Base-by-base conservation (phyloP, 257 asterid genomes). In the Nicotiana benthamiana region DNA sequence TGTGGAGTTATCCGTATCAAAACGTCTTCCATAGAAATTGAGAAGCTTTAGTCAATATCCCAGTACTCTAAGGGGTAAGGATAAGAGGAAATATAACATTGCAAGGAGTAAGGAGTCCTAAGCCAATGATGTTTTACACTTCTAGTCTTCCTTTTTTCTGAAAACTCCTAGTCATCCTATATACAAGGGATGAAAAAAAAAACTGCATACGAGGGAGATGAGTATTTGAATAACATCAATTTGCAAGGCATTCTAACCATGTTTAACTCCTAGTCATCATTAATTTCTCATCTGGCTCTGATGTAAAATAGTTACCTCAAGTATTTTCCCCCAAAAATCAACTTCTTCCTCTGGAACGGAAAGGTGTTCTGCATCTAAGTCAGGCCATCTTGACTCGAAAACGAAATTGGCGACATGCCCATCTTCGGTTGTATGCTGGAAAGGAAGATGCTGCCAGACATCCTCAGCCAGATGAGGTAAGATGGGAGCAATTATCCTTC, bases 391-490 rank as follows among this genome's bases (percentile, higher is more conserved):
- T 36, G 97, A 87, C 90, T 95, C 98, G 5, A 93, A 95, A 32
- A 94, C 97, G 61, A 87, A 94, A 78, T 86, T 80, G 18, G 95
- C 97, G 20, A 18, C 61, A 64, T 81, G 64, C 36, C 97, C 98
- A 84, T 91, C 93, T 56, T 86, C 94, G 1, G 86, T 74, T 20
- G 86, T 84, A 91, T 86, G 89, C 59, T 90, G 92, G 75, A 91
- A 95, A 63, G 99, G 98, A 83, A 95, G 97, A 87, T 92, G 85
- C 84, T 93, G 98, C 99, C 99, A 95, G 48, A 93, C 95, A 78
- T 95, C 99, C 84, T 95, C 99, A 0, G 99, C 97, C 86, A 95
- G 87, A 90, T 95, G 99, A 3, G 99, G 99, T 83, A 95, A 86
- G 80, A 95, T 93, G 9, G 99, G 99, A 75, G 99, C 97, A 79